Base-by-base conservation (phyloP, 2,329 filamentous ascomycete species). In the Zymoseptoria crescenta region DNA sequence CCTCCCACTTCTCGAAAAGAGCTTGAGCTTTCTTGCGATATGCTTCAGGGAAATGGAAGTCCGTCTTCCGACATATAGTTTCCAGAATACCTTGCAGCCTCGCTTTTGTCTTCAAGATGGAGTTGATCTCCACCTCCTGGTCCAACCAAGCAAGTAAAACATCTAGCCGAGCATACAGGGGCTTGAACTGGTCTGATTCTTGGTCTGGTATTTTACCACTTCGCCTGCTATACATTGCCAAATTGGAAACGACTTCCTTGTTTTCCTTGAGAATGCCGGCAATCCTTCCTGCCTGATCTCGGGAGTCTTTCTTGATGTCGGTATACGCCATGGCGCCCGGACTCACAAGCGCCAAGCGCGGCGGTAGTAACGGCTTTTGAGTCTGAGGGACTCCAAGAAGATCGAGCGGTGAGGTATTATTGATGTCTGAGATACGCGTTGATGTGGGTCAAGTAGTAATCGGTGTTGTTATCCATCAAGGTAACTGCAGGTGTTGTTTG, bases 61-160 rank as follows among this genome's bases (percentile, higher is more conserved):
- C 41, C 16, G 51, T 28, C 30, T 28, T 45, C 7, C 13, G 30
- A 24, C 57, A 64, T 2, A 70, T 62, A 2, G 61, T 9, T 9
- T 55, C 27, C 16, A 69, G 53, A 0, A 56, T 62, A 1, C 55
- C 41, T 19, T 62, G 61, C 13, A 67, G 59, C 48, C 62, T 61
- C 0, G 57, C 56, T 7, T 49, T 19, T 16, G 60, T 28, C 20
- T 62, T 67, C 5, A 69, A 50, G 5, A 53, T 53, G 0, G 58
- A 58, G 4, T 64, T 65, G 53, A 70, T 67, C 1, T 57, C 52
- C 10, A 62, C 55, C 4, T 63, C 45, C 0, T 54, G 59, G 21
- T 68, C 64, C 8, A 68, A 60, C 56, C 58, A 62, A 4, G 51
- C 54, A 7, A 69, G 57, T 4, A 67, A 48, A 8, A 45, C 21